Percentiles rank a stretch among this genome's conserved stretches.
Evolutionary conservation across 495 filamentous ascomycete species (phyloP).

Genomic region (Parmelia sp.): DNA sequence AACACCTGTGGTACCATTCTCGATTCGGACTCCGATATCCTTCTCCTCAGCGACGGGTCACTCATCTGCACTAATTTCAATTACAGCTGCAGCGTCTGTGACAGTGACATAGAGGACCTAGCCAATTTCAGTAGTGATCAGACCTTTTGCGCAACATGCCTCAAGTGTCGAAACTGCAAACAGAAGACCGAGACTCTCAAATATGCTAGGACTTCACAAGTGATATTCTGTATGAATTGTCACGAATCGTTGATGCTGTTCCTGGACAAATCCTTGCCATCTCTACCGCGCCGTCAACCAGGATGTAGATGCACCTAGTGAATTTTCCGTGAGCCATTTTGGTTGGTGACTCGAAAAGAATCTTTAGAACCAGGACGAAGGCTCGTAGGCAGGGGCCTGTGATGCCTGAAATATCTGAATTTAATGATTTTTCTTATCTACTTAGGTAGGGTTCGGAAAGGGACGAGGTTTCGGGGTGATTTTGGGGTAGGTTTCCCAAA

Average conservation of each 20-base stretch:
- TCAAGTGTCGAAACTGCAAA: conserved; percentile 96
- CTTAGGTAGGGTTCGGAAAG: too few species aligned
- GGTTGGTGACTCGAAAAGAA: too few species aligned
- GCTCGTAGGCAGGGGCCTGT: too few species aligned
- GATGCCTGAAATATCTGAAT: too few species aligned
- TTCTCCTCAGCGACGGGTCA: conserved; percentile 93
- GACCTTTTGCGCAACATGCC: conserved; percentile 97
- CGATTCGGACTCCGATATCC: conserved; percentile 95
- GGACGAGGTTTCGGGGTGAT: too few species aligned
- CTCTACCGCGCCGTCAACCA: too few species aligned
- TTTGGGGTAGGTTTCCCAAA: too few species aligned
- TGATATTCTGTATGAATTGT: conserved; percentile 99
- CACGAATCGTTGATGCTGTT: conserved; percentile 98
- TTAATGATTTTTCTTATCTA: too few species aligned
- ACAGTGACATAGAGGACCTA: conserved; percentile 96
- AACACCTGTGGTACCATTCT: conserved; percentile 91
- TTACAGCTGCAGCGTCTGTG: conserved; percentile 95
- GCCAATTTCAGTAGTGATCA: conserved; percentile 97
- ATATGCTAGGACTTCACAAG: conserved; percentile 95
- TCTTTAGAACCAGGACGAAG: too few species aligned
- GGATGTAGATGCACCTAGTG: too few species aligned
- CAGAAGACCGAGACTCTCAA: conserved; percentile 95
- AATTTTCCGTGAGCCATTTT: too few species aligned
- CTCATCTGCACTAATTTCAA: conserved; percentile 99
- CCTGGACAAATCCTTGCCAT: too few species aligned